Evolutionary conservation across 768 basidiomycete genomes (phyloP).

Genomic region (Tylopilus subfusipes): DNA sequence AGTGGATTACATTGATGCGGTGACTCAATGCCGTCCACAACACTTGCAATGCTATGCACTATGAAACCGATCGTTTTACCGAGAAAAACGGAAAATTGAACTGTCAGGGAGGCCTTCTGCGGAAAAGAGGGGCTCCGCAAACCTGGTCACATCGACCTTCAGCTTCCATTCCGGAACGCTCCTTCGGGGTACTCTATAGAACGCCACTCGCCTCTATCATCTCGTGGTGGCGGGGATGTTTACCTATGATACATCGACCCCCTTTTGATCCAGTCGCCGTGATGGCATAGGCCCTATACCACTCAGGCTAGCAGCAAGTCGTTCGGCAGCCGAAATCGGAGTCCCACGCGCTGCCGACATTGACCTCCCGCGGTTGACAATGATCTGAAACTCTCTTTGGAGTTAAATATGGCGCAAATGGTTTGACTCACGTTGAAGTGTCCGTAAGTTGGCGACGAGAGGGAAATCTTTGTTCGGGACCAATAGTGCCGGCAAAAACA

Average conservation of each 20-base stretch:
- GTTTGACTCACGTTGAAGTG: conserved; percentile 4
- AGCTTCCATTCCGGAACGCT: conserved; percentile 15
- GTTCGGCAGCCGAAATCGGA: conserved; percentile 14
- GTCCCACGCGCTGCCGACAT: conserved; percentile 23
- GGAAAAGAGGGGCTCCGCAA: conserved; percentile 9
- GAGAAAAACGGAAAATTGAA: conserved; percentile 8
- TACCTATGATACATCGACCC: not conserved
- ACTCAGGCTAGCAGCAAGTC: not conserved
- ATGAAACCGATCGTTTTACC: conserved; percentile 2
- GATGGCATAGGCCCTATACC: conserved; percentile 9
- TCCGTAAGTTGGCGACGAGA: not conserved
- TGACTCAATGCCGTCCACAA: not conserved
- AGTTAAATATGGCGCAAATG: not conserved
- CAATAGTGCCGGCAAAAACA: conserved; percentile 4
- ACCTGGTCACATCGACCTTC: not conserved
- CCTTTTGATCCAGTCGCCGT: conserved; percentile 9
- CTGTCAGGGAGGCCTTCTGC: conserved; percentile 10
- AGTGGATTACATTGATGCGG: not conserved
- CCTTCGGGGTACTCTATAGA: not conserved
- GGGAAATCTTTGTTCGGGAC: conserved; percentile 4
- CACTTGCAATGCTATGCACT: conserved; percentile 2
- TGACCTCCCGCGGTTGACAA: not conserved
- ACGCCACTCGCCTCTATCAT: conserved; percentile 22
- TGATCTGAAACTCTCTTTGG: not conserved
- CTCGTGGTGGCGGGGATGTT: conserved; percentile 15